A percentile compares a stretch with the other conserved stretches of the same genome.
phyloP scores from a whole-genome alignment of 2,329 filamentous ascomycete genomes.

The Fusarium solani-melongenae region DNA sequence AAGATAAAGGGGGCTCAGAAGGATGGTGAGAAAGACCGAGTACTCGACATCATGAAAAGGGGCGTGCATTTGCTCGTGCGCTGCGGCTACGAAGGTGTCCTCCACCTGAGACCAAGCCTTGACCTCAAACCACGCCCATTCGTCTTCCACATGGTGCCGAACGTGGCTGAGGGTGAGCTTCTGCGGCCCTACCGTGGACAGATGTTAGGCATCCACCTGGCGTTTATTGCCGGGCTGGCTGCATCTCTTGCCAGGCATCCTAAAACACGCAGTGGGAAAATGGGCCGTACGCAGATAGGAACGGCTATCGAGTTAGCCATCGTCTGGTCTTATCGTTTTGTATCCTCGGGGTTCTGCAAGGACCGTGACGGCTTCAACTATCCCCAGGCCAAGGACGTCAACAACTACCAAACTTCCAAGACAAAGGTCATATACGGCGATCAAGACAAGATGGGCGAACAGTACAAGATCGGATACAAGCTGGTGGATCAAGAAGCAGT shows the following conservation, averaged over 20 bases:
- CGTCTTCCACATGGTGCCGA: not conserved
- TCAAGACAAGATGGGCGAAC: not conserved
- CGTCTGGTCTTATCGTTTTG: not conserved
- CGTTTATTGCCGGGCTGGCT: not conserved
- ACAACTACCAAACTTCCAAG: not conserved
- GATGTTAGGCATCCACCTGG: not conserved
- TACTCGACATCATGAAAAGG: not conserved
- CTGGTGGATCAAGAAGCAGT: too few relatives aligned
- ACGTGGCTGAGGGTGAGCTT: not conserved
- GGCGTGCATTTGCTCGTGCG: not conserved
- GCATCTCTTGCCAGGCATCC: not conserved
- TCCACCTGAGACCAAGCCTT: not conserved
- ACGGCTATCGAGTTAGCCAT: not conserved
- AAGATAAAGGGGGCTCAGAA: not conserved
- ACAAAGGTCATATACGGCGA: not conserved
- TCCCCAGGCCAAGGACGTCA: not conserved
- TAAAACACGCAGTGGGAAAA: not conserved
- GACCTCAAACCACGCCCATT: not conserved
- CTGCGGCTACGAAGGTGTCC: not conserved
- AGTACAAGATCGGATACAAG: too few relatives aligned
- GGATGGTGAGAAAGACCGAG: not conserved
- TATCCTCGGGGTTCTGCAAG: not conserved
- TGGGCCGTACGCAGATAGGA: not conserved
- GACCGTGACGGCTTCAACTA: rapidly evolving
- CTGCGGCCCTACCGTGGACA: not conserved